Conservation (phyloP, 441 rosid genomes). For the Pelargonium myrrhifolium region DNA sequence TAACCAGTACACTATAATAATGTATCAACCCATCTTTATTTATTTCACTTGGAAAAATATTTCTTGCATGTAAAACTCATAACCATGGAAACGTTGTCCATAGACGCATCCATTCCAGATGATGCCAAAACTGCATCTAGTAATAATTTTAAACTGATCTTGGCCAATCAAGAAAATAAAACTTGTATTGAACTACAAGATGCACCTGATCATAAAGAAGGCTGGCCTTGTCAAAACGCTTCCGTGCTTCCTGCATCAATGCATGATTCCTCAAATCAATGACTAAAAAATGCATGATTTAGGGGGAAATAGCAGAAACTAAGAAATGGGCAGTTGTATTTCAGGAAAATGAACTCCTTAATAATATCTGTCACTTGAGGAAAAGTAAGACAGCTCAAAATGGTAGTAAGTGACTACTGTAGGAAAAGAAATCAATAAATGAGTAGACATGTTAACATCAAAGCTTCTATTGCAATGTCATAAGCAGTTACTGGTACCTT, state of each 20-base stretch:
- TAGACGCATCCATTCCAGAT: slow-evolving; percentile 8
- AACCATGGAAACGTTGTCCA: slow-evolving; percentile 1
- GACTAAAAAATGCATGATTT: neutral
- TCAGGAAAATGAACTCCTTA: neutral
- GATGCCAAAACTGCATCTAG: slow-evolving; percentile 6
- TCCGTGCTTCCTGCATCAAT: slow-evolving; percentile 86
- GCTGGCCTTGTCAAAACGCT: slow-evolving; percentile 94
- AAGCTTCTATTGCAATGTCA: slow-evolving; percentile 5
- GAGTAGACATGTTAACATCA: neutral
- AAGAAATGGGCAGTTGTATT: neutral
- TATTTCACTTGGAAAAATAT: neutral
- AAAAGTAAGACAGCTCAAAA: neutral
- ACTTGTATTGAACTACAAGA: neutral
- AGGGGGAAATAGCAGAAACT: neutral
- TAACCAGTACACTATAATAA: neutral
- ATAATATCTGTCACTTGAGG: neutral
- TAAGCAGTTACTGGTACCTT: slow-evolving; percentile 52
- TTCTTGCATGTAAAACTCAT: neutral
- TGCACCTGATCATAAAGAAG: slow-evolving; percentile 90
- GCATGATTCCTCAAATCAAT: slow-evolving; percentile 23
- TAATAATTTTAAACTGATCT: neutral
- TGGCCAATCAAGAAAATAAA: neutral
- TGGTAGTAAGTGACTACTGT: neutral
- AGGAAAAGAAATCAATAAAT: neutral
- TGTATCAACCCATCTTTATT: neutral